Evolutionary conservation across 2,329 filamentous ascomycete genomes (phyloP), one percentile per base, ranked within the genome.

Genomic region (Ceratocystiopsis minuta): DNA sequence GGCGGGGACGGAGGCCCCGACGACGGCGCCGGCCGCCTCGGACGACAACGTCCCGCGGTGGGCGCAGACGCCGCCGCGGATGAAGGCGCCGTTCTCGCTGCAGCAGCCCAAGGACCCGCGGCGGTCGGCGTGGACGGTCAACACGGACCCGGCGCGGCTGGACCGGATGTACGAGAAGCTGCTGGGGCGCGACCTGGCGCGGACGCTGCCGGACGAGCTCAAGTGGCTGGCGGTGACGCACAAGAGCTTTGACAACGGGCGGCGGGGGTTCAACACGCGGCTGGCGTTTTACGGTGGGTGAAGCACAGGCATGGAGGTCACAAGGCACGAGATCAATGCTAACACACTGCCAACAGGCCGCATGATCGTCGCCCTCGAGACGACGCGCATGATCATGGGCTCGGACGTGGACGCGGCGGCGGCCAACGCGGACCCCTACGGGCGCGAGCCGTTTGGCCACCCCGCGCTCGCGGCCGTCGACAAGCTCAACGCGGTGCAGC

Each of bases 191-290:
- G 75, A 71, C 37, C 83, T 82, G 44, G 73, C 81, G 50, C 72
- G 70, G 51, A 58, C 90, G 57, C 67, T 98, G 44, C 78, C 80
- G 2, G 87, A 95, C 15, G 88, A 98, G 63, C 68, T 90, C 47
- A 96, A 95, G 64, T 98, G 90, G 90, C 66, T 96, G 54, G 87
- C 87, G 28, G 75, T 98, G 43, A 98, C 90, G 50, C 90, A 96
- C 61, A 96, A 96, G 72, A 95, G 86, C 61, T 96, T 94, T 55
- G 88, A 98, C 57, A 86, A 96, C 56, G 90, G 87, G 41, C 70
- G 85, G 54, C 78, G 87, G 66, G 88, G 88, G 1, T 94, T 88
- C 64, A 98, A 98, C 58, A 88, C 95, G 54, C 75, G 84, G 48
- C 65, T 98, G 59, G 83, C 86, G n/a, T 86, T 83, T 55, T 65